Evolutionary conservation across 2,329 filamentous ascomycete species (phyloP), one percentile per base, ranked within the genome.

Genomic region (Xylaria sp.): DNA sequence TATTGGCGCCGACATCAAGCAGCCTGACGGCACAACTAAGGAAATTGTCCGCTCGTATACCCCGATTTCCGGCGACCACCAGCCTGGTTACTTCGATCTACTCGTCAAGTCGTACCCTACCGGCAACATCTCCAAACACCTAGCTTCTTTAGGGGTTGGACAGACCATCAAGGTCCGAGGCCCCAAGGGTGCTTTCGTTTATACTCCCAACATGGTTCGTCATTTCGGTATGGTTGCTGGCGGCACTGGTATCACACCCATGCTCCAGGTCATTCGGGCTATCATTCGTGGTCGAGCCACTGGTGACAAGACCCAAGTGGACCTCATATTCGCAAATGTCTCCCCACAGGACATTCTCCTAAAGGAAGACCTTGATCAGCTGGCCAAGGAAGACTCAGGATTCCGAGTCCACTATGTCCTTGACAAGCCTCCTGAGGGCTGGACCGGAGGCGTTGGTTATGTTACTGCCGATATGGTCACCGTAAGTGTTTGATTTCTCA

Each of bases 161-260:
- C 90, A 97, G 81, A 91, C 87, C 69, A 96, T 99, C 86, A 93
- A 93, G 80, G 91, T 98, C 76, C 90, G 89, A 76, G 96, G 96
- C 10, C 96, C 96, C 81, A 98, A 98, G 87, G 96, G 96, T 75
- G 95, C 95, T 75, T 97, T 99, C 87, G 93, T 97, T 71, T 99
- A 99, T 84, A 93, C 91, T 20, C 94, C 95, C 75, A 97, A 97
- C 86, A 95, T 99, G 92, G 93, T 95, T 75, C 91, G 93, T 72
- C 93, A 93, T 82, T 97, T 99, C 74, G 96, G 94, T 78, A 99
- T 99, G 96, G 93, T 99, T 78, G 94, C 96, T 72, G 96, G 96
- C 74, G 96, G 96, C 72, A 98, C 96, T 39, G 96, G 96, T 75
- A 98, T 99, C 81, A 98, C 96, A 10, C 96, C 96, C 69, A 99